A percentile compares a stretch with the other conserved stretches of the same genome.
Evolutionary conservation across 108 stramenopile species (phyloP).

Genomic region (Poteriospumella lacustris): DNA sequence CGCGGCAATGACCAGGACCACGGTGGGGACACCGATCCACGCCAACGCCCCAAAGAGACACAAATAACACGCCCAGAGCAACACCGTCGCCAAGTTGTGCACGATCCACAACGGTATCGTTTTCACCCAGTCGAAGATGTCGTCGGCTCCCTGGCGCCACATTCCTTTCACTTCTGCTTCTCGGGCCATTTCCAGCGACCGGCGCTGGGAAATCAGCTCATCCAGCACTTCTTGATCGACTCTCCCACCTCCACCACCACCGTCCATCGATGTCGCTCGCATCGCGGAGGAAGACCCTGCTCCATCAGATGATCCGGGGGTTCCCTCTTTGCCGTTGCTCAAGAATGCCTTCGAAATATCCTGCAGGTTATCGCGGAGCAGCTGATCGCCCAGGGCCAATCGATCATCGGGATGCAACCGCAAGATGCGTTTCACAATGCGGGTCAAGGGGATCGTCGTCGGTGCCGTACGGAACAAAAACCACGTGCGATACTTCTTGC

Average conservation of each 20-base stretch:
- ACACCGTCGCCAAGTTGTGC: not conserved
- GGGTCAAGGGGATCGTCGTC: not conserved
- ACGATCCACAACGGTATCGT: not conserved
- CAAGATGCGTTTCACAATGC: not conserved
- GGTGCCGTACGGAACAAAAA: not conserved
- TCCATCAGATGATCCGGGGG: too few species aligned
- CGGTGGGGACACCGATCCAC: not conserved
- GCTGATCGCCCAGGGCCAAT: not conserved
- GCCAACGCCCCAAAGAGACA: not conserved
- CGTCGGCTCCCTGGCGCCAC: too few species aligned
- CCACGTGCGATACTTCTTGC: not conserved
- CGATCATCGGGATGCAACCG: not conserved
- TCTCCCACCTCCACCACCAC: too few species aligned
- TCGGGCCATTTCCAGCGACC: too few species aligned
- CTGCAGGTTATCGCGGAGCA: not conserved
- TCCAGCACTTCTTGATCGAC: too few species aligned
- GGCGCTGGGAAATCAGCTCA: too few species aligned
- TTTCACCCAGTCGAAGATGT: too few species aligned
- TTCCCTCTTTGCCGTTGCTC: too few species aligned
- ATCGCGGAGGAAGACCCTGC: too few species aligned
- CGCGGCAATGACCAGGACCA: not conserved
- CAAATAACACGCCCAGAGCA: not conserved
- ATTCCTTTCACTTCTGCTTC: too few species aligned
- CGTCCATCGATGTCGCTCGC: too few species aligned
- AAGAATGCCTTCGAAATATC: too few species aligned